Base-by-base conservation (phyloP, 352 stramenopile genomes). In the Globisporangium nodosum region DNA sequence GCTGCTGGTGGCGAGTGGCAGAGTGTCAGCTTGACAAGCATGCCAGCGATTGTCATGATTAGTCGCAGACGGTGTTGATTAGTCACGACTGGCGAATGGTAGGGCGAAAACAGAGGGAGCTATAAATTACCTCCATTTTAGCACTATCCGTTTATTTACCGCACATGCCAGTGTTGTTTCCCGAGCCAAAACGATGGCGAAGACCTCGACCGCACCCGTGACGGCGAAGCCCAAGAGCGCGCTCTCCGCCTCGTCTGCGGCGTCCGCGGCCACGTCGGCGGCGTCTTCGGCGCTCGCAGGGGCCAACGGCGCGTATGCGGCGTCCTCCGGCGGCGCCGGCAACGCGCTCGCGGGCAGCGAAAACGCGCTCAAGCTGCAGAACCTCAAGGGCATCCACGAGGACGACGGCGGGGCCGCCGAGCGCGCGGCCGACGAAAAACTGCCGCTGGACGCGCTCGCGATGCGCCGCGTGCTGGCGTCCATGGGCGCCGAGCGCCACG, bases 401-500 rank as follows among this genome's bases (percentile, higher is more conserved):
- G 82, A 92, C 69, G 79, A 90, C 49, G 68, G 65, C 45, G 69
- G 70, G 47, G 56, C 76, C 2, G 51, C 61, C 45, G 66, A 78
- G 54, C 60, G 67, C 35, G 67, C 72, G 21, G 59, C 80, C 11
- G 74, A 59, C 42, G 65, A 84, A 52, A 66, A 72, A 35, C 62
- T 81, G 52, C 85, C 85, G 5, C 51, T 91, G 49, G 82, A 94
- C 51, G 75, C 76, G 18, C 58, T 81, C 13, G 76, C 79, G 20
- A 71, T 94, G 52, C 54, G 81, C 52, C 52, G 69, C 52, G 59
- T 94, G 30, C 70, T 94, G 45, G 76, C 77, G 59, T 91, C 82
- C 49, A 94, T 94, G 85, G 83, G 85, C 18, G 83, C 74, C 39
- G 78, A 89, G 56, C 88, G 81, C 54, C 81, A 83, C 58, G 85